Conservation (phyloP, 1,284 basidiomycete genomes). For the Marasmius oreades region DNA sequence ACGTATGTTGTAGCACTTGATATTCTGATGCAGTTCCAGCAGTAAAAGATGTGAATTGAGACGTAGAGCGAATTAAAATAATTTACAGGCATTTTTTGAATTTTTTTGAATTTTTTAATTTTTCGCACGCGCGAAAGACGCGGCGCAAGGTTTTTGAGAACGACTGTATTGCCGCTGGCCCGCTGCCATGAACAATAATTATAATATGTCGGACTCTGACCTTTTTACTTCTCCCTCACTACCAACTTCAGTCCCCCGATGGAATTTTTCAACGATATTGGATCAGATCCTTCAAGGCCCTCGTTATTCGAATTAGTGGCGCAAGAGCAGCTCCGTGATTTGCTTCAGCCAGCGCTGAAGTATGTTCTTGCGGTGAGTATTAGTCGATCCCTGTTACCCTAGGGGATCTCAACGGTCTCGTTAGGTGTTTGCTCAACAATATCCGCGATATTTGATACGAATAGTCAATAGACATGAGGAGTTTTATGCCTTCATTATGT, state of each 20-base stretch:
- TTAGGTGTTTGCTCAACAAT: constrained; percentile 92
- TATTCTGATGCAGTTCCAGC: too few relatives aligned
- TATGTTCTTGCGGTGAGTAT: constrained; percentile 89
- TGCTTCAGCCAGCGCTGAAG: constrained; percentile 93
- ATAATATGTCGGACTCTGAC: neutral
- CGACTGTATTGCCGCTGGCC: neutral
- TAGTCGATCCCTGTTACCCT: neutral
- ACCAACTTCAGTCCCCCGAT: constrained; percentile 35
- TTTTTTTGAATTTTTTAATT: too few relatives aligned
- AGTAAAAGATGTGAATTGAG: too few relatives aligned
- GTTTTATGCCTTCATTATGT: constrained; percentile 87
- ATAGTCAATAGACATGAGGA: constrained; percentile 96
- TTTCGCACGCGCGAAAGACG: too few relatives aligned
- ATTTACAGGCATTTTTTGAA: too few relatives aligned
- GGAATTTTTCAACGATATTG: constrained; percentile 80
- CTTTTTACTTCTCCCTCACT: neutral
- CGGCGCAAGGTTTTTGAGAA: too few relatives aligned
- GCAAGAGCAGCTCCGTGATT: constrained; percentile 90
- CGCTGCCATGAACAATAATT: constrained; percentile 5
- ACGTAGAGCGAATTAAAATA: too few relatives aligned
- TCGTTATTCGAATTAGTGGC: constrained; percentile 95
- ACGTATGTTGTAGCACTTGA: too few relatives aligned
- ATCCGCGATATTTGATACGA: constrained; percentile 90
- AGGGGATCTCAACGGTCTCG: neutral
- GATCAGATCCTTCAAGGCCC: constrained; percentile 74